Evolutionary conservation across 2,329 filamentous ascomycete species (phyloP), one percentile per base, ranked within the genome.

Genomic region (Penicillium thymicola): DNA sequence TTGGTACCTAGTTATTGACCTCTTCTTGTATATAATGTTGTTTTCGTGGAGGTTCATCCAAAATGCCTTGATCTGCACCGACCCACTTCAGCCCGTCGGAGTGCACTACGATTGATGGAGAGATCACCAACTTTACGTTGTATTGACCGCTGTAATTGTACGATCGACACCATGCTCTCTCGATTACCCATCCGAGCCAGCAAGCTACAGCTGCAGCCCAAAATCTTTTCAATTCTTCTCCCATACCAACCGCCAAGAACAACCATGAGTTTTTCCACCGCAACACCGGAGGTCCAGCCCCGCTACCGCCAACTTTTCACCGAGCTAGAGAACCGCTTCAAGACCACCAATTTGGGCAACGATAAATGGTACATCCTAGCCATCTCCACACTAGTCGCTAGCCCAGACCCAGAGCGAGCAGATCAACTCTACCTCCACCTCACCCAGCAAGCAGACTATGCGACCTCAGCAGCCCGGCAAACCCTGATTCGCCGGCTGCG

Each of bases 391-490:
- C 65, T 84, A 34, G 76, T 75, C 10, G 79, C 79, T n/a, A 77
- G 79, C 40, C 76, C 78, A 2, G 76, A 84, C 65, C 81, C 82
- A 4, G 76, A 79, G 28, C 76, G 79, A 51, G 78, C 79, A 18
- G 77, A 78, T 27, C 72, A 79, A 13, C 79, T 87, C 1, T 87
- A 87, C 72, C 76, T 75, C 11, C 74, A 85, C 62, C 77, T 87
- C 36, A 81, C 79, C 64, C 67, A 71, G 41, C 75, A 82, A 58
- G 77, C 81, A 63, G 85, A 62, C 23, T 69, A 75, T 55, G 45
- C 66, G 7, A 71, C 66, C 49, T 53, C 68, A 0, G 48, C 59
- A 10, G 57, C 71, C 45, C 68, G 74, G 5, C 70, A 74, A 49
- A 63, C 67, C 6, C 65, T 76, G 7, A 59, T 75, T 47, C 70